Conservation (phyloP, 2,329 filamentous ascomycete genomes). For the Gliomastix tumulicola region DNA sequence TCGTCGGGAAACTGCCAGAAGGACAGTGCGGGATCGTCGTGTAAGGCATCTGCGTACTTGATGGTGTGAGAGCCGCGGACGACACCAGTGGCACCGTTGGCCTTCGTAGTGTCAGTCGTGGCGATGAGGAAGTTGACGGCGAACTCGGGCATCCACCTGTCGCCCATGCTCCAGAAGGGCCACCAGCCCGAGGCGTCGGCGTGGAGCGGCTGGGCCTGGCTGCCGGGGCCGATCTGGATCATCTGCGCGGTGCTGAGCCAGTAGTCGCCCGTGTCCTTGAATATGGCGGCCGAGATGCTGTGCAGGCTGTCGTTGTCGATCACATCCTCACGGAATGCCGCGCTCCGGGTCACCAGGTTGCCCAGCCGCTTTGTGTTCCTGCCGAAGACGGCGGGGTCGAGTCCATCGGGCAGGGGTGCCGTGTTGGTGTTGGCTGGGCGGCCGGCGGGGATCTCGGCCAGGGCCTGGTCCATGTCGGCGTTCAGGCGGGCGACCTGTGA, state of each 20-base stretch:
- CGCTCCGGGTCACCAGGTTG: background rate
- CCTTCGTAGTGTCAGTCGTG: conserved; percentile 7
- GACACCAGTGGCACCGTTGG: conserved; percentile 11
- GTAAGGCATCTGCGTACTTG: background rate
- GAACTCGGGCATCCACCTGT: conserved; percentile 3
- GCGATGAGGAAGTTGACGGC: conserved; percentile 11
- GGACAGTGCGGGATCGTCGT: conserved; percentile 14
- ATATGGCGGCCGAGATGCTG: conserved; percentile 5
- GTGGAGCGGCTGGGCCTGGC: conserved; percentile 15
- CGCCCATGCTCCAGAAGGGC: conserved; percentile 4
- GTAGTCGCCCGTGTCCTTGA: conserved; percentile 15
- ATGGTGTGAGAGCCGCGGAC: conserved; percentile 10
- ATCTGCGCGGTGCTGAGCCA: conserved; percentile 16
- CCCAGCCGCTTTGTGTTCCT: background rate
- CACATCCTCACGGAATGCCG: background rate
- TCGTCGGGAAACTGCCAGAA: background rate
- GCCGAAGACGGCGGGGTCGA: background rate
- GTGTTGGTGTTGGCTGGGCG: background rate
- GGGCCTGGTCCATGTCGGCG: conserved; percentile 4
- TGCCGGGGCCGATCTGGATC: conserved; percentile 14
- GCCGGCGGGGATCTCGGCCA: conserved; percentile 1
- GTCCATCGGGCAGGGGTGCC: background rate
- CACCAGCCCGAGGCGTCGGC: conserved; percentile 8
- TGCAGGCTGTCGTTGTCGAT: background rate
- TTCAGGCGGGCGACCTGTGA: conserved; percentile 5